Evolutionary conservation across 345 rosid genomes (phyloP), one percentile per base, ranked within the genome.

Genomic region (Eucalyptus guilfoylei): DNA sequence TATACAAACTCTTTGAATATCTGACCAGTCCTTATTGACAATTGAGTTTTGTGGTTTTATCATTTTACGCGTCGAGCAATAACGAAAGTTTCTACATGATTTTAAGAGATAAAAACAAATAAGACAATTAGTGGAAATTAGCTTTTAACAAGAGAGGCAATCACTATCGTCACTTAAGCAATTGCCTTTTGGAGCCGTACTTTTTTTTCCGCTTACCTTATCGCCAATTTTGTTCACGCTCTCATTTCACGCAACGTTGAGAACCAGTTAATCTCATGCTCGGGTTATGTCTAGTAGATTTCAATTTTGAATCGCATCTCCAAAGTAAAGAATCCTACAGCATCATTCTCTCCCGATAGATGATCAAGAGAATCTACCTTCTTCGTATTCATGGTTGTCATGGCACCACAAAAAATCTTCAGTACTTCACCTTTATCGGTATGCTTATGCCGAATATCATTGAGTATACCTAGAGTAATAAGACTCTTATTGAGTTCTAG

Each of bases 381-480:
- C 28, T 76, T 11, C 15, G 1, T 13, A 76, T 40, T 3, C 47
- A 21, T 40, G 8, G 15, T 40, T 76, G 8, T 76, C 47, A 37
- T 76, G 83, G 28, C 83, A 21, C 15, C 28, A 76, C 5, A 21
- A 76, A 12, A 76, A 21, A 76, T 37, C 28, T 76, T 76, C 3
- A 1, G 28, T 40, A 76, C 15, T 37, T 37, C 47, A 40, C 83
- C 26, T 72, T 76, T 12, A 2, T 2, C 2, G 0, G 5, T 37
- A 76, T 37, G 42, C 44, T 34, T 67, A 67, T 67, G 34, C 37
- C 6, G 40, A 67, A 69, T 34, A 11, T 34, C 80, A 34, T 2
- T 7, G 15, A 76, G 9, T 40, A 23, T 40, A 37, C 28, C 42
- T 21, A 11, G 83, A 76, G 83, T 11, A 76, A 76, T 40, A 76